Percentiles rank a stretch among this genome's conserved stretches.
Evolutionary conservation across 2,329 filamentous ascomycete species (phyloP).

Genomic region (Fusarium sp.): DNA sequence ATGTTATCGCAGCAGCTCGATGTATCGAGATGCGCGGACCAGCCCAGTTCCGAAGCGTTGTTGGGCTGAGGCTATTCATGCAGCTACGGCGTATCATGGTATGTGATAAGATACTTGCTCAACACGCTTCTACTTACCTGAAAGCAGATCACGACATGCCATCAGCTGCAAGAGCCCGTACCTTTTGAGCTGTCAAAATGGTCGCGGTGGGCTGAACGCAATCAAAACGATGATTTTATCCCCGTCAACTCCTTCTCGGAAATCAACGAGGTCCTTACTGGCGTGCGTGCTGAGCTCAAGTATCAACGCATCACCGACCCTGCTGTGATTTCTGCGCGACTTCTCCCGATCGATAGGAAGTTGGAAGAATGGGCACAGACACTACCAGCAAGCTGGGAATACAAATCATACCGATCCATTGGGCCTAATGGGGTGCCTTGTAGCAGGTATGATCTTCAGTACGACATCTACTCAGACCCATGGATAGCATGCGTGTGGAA

Average conservation of each 20-base stretch:
- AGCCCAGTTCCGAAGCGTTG: conserved; percentile 28
- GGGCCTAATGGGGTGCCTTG: conserved; percentile 12
- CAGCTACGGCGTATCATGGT: conserved; percentile 38
- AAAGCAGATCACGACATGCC: conserved; percentile 33
- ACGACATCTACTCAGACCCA: conserved; percentile 29
- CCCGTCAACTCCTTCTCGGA: conserved; percentile 25
- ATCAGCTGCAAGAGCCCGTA: conserved; percentile 39
- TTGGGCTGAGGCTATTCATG: conserved; percentile 29
- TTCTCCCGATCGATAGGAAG: conserved; percentile 26
- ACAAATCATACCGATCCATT: conserved; percentile 24
- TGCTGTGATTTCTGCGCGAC: conserved; percentile 3
- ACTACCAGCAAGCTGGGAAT: conserved; percentile 16
- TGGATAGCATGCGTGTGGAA: conserved; percentile 41
- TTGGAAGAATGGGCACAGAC: conserved; percentile 17
- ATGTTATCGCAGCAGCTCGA: conserved; percentile 34
- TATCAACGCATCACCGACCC: conserved; percentile 22
- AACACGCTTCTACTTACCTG: not conserved
- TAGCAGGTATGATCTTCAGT: conserved; percentile 16
- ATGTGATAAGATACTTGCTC: not conserved
- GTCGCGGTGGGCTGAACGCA: conserved; percentile 31
- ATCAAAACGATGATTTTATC: not conserved
- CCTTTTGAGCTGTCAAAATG: conserved; percentile 33
- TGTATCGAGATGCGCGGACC: conserved; percentile 40
- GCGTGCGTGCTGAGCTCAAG: conserved; percentile 26
- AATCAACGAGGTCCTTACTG: conserved; percentile 27